Evolutionary conservation across 257 asterid species (phyloP).

Genomic region (Solanum okadae): DNA sequence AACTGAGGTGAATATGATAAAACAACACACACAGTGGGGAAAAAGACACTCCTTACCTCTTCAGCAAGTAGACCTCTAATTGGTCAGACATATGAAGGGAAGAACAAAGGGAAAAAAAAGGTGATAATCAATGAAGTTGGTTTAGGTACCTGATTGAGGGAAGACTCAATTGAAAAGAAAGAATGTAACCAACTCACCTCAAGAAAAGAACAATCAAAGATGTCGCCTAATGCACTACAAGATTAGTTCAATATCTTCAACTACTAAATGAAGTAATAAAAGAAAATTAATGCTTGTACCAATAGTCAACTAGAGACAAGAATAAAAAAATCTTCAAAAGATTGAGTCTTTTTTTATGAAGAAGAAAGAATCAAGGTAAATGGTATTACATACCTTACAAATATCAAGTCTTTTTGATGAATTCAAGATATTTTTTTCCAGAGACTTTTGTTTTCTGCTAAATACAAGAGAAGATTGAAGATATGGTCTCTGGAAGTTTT

Average conservation of each 20-base stretch:
- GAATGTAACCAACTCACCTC: neutral
- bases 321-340: neutral
- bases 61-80: neutral
- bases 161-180: neutral
- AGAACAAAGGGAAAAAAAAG: neutral
- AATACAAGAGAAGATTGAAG: neutral
- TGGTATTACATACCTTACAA: neutral
- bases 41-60: neutral
- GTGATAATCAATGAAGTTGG: neutral
- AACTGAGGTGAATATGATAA: neutral
- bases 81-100: neutral
- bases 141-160: neutral
- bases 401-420: neutral
- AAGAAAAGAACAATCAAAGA: neutral
- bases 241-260: neutral
- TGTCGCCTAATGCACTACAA: neutral
- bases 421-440: neutral
- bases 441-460: neutral
- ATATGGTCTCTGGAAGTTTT: neutral
- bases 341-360: neutral
- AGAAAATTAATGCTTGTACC: neutral
- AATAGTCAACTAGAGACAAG: neutral
- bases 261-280: neutral
- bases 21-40: neutral
- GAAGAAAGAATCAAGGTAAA: neutral